Evolutionary conservation across 306 rosid species (phyloP).

Genomic region (Comarum palustre): DNA sequence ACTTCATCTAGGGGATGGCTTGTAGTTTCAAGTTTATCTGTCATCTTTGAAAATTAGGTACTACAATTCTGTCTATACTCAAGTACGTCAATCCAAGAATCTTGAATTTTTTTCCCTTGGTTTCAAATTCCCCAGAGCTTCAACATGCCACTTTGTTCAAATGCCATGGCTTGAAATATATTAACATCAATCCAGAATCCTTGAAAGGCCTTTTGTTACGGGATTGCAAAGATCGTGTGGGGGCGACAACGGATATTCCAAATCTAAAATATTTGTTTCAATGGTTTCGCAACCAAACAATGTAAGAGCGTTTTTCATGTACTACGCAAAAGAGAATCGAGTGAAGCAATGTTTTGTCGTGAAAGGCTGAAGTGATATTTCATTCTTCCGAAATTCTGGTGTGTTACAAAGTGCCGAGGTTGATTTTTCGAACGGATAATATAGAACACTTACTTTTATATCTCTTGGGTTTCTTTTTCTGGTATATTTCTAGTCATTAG

Average conservation of each 20-base stretch:
- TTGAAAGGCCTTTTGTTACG: background rate
- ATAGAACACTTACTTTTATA: background rate
- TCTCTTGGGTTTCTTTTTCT: background rate
- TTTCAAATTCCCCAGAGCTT: background rate
- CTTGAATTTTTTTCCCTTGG: conserved; percentile 3
- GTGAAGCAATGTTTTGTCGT: background rate
- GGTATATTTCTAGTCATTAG: no score
- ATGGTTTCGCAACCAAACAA: background rate
- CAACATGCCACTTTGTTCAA: background rate
- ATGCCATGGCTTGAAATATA: background rate
- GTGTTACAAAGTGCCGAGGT: background rate
- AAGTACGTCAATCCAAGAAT: background rate
- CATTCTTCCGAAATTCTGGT: no score
- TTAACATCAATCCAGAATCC: background rate
- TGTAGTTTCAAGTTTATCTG: background rate
- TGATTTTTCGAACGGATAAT: no score
- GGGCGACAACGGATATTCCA: background rate
- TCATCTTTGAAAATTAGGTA: background rate
- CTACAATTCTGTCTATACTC: background rate
- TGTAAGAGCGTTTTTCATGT: background rate
- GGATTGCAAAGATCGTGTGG: background rate
- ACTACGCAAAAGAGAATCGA: background rate
- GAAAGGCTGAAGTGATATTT: no score
- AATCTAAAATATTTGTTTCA: background rate
- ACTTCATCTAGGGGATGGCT: background rate